Percentiles rank a stretch among this genome's conserved stretches.
These are phyloP conservation scores for Paecilomyces dactylethromorphus DNA, from an alignment of 2,329 filamentous ascomycete species.

Conservation along the genomic window DNA sequence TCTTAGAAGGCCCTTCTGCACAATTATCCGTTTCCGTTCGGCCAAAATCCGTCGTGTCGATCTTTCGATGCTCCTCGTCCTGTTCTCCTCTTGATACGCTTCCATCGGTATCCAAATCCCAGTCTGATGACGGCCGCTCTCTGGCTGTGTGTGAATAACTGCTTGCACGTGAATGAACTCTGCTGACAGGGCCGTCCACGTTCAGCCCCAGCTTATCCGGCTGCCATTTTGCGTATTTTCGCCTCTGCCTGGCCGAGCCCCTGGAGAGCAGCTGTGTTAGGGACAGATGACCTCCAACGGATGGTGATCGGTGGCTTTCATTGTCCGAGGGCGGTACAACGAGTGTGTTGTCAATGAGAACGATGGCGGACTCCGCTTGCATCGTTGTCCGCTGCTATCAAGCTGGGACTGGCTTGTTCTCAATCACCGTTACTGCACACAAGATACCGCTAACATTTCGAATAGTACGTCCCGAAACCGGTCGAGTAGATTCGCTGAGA, in stretches of 20 bases:
- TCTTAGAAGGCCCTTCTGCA: not conserved
- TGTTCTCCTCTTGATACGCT: conserved; percentile 1
- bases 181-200: conserved; percentile 5
- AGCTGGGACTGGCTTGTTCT: not conserved
- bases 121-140: not conserved
- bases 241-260: conserved; percentile 31
- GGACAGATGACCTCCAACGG: conserved; percentile 9
- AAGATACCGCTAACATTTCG: not conserved
- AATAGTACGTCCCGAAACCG: conserved; percentile 14
- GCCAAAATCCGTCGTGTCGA: conserved; percentile 11
- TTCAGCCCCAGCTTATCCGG: conserved; percentile 50
- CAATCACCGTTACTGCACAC: not conserved
- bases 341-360: not conserved
- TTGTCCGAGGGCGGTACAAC: not conserved
- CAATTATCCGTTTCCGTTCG: conserved; percentile 1
- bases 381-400: not conserved
- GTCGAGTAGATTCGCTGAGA: conserved; percentile 9
- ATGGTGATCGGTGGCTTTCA: not conserved
- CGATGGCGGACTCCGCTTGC: not conserved
- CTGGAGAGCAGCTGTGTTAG: conserved; percentile 25
- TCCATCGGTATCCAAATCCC: conserved; percentile 5
- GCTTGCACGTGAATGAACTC: not conserved
- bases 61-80: conserved; percentile 5
- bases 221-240: conserved; percentile 46
- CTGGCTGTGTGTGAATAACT: not conserved